Conservation (phyloP, 805 yeast genomes). For the Sungouiozyma intestinalis region DNA sequence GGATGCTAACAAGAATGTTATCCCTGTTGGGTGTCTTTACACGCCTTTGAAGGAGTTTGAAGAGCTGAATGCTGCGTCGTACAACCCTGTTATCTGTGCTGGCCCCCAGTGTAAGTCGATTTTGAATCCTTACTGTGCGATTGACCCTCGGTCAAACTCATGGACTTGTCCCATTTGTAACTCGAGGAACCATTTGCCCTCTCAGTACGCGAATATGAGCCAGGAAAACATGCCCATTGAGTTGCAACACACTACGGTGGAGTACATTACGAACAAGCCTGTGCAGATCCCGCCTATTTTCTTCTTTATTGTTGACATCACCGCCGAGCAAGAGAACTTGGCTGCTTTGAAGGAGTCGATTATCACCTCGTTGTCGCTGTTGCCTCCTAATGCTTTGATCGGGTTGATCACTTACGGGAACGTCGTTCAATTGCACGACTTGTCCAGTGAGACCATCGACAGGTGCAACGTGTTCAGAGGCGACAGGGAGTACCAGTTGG, state of each 20-base stretch:
- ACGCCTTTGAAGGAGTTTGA: slow-evolving; percentile 83
- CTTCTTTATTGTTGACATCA: slow-evolving; percentile 74
- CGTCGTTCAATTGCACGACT: slow-evolving; percentile 82
- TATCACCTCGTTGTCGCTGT: slow-evolving; percentile 58
- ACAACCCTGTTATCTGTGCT: slow-evolving; percentile 79
- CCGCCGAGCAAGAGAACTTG: slow-evolving; percentile 83
- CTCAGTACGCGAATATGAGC: slow-evolving; percentile 67
- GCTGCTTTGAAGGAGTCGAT: slow-evolving; percentile 74
- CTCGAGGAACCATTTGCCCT: slow-evolving; percentile 69
- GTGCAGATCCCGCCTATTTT: slow-evolving; percentile 79
- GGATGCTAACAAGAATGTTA: slow-evolving; percentile 84
- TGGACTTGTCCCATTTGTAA: slow-evolving; percentile 87
- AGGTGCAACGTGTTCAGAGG: slow-evolving; percentile 83
- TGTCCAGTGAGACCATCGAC: slow-evolving; percentile 55
- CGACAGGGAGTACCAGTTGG: slow-evolving; percentile 61
- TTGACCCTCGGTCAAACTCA: slow-evolving; percentile 61
- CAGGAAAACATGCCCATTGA: slow-evolving; percentile 76
- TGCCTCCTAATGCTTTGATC: slow-evolving; percentile 83
- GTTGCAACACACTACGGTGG: slow-evolving; percentile 67
- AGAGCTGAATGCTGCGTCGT: slow-evolving; percentile 65
- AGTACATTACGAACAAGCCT: slow-evolving; percentile 74
- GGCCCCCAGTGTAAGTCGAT: slow-evolving; percentile 70
- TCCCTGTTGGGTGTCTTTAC: slow-evolving; percentile 88
- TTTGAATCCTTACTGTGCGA: slow-evolving; percentile 75
- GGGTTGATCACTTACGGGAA: slow-evolving; percentile 83